Base-by-base conservation (phyloP, 2,329 filamentous ascomycete genomes). In the Tolypocladium cylindrosporum region DNA sequence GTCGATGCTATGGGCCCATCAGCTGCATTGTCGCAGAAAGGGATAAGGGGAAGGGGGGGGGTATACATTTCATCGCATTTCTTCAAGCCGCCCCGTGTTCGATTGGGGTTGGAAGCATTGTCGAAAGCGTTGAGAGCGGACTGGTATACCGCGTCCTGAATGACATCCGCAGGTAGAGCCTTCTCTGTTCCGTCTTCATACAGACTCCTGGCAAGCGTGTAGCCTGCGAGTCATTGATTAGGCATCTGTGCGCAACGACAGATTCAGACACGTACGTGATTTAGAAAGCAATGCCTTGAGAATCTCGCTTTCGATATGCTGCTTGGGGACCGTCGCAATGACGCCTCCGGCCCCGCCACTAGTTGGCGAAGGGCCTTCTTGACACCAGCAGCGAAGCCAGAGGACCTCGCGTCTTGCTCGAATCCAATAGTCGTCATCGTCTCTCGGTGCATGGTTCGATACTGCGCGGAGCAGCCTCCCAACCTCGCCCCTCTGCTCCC, bases 81-180 rank as follows among this genome's bases (percentile, higher is more conserved):
- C 71, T 90, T 90, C 65, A 94, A 79, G 0, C 87, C 87, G 19
- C 90, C 90, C 62, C 89, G 80, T 2, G 82, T 89, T 57, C 84
- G 83, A 64, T 93, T 91, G 0, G 88, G 88, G 65, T 94, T 94
- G 27, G 87, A 89, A 3, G 90, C 89, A 67, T 90, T 90, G 66
- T 94, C 90, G 67, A 91, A 94, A 4, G 87, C 82, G 57, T 82
- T 78, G 74, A 91, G 80, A 1, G 87, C 86, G 53, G 84, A 78
- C 1, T 77, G 77, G 48, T 89, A 74, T 10, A 91, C 75, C 1
- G 84, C 82, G 5, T 83, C 78, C 65, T 84, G 81, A 1, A 90
- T 72, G 8, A 78, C 69, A 3, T 78, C 70, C 3, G 68, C 65
- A 2, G 78, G 66, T 3, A 90, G 74, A 5, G 80, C 79, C 4